Evolutionary conservation across 208 protist species (phyloP).

Genomic region (Zelonia costaricensis): DNA sequence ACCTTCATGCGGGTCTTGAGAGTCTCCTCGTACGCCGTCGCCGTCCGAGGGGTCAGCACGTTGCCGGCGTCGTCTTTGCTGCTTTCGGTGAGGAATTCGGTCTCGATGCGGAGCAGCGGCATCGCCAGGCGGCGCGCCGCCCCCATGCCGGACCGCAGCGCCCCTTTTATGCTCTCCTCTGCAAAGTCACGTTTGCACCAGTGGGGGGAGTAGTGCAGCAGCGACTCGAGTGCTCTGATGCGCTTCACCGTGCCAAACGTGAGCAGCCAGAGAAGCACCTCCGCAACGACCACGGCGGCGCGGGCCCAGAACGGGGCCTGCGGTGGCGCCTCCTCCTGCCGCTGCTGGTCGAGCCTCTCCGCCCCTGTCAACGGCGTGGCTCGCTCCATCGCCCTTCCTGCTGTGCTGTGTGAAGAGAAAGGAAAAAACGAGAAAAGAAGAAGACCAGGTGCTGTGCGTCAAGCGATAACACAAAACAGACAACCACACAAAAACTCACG

Average conservation of each 20-base stretch:
- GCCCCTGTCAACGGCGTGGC: background rate
- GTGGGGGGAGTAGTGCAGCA: constrained; percentile 22
- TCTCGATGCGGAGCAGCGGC: constrained; percentile 51
- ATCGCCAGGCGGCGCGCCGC: constrained; percentile 28
- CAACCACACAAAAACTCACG: background rate
- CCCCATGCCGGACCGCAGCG: constrained; percentile 26
- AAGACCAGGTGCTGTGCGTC: background rate
- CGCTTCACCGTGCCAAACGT: constrained; percentile 32
- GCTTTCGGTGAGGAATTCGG: constrained; percentile 33
- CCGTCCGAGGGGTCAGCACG: constrained; percentile 22
- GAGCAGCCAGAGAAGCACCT: constrained; percentile 29
- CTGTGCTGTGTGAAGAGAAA: background rate
- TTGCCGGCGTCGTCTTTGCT: constrained; percentile 5
- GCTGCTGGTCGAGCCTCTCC: background rate
- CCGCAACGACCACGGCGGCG: constrained; percentile 16
- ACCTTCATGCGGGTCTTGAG: constrained; percentile 15
- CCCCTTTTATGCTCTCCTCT: constrained; percentile 23
- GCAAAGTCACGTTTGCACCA: constrained; percentile 25
- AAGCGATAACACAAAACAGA: background rate
- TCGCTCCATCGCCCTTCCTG: background rate
- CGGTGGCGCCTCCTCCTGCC: background rate
- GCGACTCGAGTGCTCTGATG: constrained; percentile 11
- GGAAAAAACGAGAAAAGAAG: background rate
- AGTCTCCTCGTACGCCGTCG: constrained; percentile 28
- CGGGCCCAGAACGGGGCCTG: constrained; percentile 17